phyloP scores from a whole-genome alignment of 169 alveolate species.

The Condylostoma magnum region DNA sequence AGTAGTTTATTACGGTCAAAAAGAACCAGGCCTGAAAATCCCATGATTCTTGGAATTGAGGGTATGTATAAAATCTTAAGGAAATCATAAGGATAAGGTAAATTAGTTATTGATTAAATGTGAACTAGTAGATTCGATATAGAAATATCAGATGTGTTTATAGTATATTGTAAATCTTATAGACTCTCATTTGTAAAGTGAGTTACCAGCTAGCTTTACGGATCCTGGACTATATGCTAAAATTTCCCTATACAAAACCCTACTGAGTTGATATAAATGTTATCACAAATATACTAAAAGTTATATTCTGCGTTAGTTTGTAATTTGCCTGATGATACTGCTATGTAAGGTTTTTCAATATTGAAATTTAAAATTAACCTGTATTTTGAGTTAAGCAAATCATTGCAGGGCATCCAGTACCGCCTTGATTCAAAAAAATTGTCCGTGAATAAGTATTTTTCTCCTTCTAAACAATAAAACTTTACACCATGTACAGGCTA shows the following conservation, averaged over 20 bases:
- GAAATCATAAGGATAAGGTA: constrained; percentile 24
- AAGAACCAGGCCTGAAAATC: constrained; percentile 34
- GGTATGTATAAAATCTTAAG: constrained; percentile 26
- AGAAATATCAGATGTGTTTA: not conserved
- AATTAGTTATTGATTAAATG: not conserved
- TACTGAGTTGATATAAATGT: not conserved
- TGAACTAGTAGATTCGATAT: not conserved
- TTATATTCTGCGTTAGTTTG: not conserved
- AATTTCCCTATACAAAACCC: constrained; percentile 19
- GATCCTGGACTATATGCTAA: not conserved
- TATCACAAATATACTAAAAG: not conserved
- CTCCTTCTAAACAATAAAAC: not conserved
- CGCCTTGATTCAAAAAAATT: not conserved
- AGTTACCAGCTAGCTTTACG: not conserved
- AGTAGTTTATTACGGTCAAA: constrained; percentile 34
- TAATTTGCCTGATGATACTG: constrained; percentile 36
- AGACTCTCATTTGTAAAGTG: not conserved
- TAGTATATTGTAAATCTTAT: not conserved
- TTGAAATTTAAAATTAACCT: constrained; percentile 1
- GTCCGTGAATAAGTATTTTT: constrained; percentile 4
- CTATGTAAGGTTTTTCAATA: constrained; percentile 32
- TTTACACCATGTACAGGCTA: constrained; percentile 7
- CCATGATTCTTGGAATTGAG: constrained; percentile 3
- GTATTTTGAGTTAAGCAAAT: constrained; percentile 1
- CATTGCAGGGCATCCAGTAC: constrained; percentile 22